Conservation (phyloP, 2,329 filamentous ascomycete genomes). For the Grosmannia penicillata region DNA sequence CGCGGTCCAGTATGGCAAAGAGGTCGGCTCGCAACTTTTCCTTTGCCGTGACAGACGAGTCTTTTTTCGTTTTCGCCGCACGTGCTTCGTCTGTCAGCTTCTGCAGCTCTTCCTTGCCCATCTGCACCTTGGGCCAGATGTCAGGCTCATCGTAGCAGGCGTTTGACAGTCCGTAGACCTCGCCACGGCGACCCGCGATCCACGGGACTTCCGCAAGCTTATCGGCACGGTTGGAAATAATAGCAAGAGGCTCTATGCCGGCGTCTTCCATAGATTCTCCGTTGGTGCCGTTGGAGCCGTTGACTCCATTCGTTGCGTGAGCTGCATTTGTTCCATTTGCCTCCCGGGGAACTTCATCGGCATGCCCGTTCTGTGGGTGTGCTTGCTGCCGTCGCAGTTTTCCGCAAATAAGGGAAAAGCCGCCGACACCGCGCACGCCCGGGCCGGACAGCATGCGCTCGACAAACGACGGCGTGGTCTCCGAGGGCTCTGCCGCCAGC, state of each 20-base stretch:
- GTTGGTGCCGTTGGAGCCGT: no score
- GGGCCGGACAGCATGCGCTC: constrained; percentile 33
- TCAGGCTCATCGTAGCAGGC: constrained; percentile 36
- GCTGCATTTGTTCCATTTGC: no score
- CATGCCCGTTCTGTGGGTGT: no score
- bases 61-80: no score
- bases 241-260: constrained; percentile 27
- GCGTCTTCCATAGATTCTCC: no score
- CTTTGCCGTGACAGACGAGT: constrained; percentile 18
- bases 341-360: no score
- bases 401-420: constrained; percentile 52
- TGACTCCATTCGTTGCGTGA: no score
- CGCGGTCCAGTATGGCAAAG: constrained; percentile 38
- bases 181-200: constrained; percentile 32
- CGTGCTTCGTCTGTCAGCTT: constrained; percentile 6
- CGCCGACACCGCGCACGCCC: constrained; percentile 45
- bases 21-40: constrained; percentile 34
- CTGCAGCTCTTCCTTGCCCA: constrained; percentile 31
- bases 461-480: constrained; percentile 35
- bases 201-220: constrained; percentile 39
- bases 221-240: constrained; percentile 47
- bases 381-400: constrained; percentile 31
- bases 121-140: constrained; percentile 46
- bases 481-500: constrained; percentile 34
- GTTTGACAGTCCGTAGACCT: constrained; percentile 48